Base-by-base conservation (phyloP, 805 yeast genomes). In the Teunomyces lycoperdinae region DNA sequence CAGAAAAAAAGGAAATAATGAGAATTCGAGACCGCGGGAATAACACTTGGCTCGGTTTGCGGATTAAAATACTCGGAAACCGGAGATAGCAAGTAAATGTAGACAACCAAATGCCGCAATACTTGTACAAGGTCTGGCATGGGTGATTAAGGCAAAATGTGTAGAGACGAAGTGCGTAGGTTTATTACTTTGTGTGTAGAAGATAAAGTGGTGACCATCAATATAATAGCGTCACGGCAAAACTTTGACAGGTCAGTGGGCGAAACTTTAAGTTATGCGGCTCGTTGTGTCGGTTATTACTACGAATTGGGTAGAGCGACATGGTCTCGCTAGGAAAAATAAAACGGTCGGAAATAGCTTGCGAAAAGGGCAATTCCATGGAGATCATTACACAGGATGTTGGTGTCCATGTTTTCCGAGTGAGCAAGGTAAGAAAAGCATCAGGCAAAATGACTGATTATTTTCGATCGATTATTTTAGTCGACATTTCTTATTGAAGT, bases 291-390 rank as follows among this genome's bases (percentile, higher is more conserved):
- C 39, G 39, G 39, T n/a, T 11, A n/a, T 35, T 17, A 17, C 9
- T 24, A 17, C 39, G 9, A 2, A 17, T 35, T 20, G 39, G 39
- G 39, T 20, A 11, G 20, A 5, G 14, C 39, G 28, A 35, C 28
- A 11, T 9, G 6, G 14, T 32, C 17, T 32, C 13, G 5, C 13
- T 1, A 20, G 26, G 39, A 35, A 35, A 35, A 35, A 35, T 35
- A 35, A 35, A 35, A 35, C 39, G 39, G 39, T 35, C 39, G 39
- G 39, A 35, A 35, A 35, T 35, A 35, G 20, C 24, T 7, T n/a
- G n/a, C n/a, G 7, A 35, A 17, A 17, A 17, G 26, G 28, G 39
- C n/a, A 20, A 10, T 35, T 8, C 3, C 33, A 31, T 13, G 3
- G 13, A 13, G 8, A 5, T 2, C 4, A 13, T 5, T 32, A 32